Conservation (phyloP, 805 yeast species). For the Zygosaccharomyces gambellarensis region DNA sequence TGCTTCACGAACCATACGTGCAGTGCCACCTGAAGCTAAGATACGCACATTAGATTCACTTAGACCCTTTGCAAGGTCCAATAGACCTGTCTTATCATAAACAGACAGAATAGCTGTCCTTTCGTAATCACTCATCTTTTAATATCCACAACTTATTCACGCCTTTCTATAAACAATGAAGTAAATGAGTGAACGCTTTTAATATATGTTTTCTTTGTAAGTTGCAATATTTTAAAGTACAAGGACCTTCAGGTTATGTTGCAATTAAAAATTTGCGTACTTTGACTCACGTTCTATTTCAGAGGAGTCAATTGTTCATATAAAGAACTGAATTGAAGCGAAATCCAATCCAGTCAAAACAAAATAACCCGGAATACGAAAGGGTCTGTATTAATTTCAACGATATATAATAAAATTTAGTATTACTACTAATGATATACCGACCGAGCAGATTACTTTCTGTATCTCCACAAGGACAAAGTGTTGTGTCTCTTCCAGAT, state of each 20-base stretch:
- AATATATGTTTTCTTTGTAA: too few species aligned
- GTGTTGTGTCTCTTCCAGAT: conserved; percentile 99
- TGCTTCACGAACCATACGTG: conserved; percentile 88
- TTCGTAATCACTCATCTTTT: conserved; percentile 34
- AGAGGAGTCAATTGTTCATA: neutral
- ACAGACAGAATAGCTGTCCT: conserved; percentile 95
- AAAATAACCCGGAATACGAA: conserved; percentile 4
- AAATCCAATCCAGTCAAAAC: neutral
- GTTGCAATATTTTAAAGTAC: neutral
- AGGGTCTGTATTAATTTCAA: conserved; percentile 1
- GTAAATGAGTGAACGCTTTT: too few species aligned
- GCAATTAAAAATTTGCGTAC: conserved; percentile 2
- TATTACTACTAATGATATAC: conserved; percentile 1
- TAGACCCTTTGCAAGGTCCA: conserved; percentile 94
- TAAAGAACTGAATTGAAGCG: neutral
- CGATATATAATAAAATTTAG: conserved; percentile 2
- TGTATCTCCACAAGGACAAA: conserved; percentile 98
- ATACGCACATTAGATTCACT: conserved; percentile 83
- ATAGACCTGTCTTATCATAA: conserved; percentile 92
- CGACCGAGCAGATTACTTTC: conserved; percentile 50
- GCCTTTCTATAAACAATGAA: too few species aligned
- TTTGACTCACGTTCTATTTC: neutral
- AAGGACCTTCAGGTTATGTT: neutral
- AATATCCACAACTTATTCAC: too few species aligned
- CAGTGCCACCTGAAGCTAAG: conserved; percentile 97